Evolutionary conservation across 1,284 basidiomycete species (phyloP), one percentile per base, ranked within the genome.

Genomic region (Gymnopus androsaceus): DNA sequence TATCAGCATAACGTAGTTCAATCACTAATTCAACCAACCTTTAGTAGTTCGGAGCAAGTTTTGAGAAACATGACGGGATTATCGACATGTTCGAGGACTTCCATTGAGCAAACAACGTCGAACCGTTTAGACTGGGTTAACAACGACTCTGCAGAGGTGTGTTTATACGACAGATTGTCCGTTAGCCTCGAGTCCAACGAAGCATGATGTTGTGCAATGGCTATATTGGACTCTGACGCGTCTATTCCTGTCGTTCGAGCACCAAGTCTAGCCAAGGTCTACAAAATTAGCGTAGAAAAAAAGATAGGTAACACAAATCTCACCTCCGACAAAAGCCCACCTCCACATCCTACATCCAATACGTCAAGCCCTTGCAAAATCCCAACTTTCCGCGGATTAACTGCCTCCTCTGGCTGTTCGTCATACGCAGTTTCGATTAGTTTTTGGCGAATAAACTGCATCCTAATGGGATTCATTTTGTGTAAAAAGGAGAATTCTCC

Each of bases 11-110:
- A 59, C 50, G 52, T 36, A 44, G 47, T 45, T 3, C 27, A 15
- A 23, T 42, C 31, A 23, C 54, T 44, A 15, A 47, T 44, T 4
- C 27, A 37, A 67, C 81, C 48, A 58, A 92, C 94, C 75, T 95
- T 97, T 61, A 95, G 84, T 49, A 97, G 81, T 58, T 89, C 79
- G 0, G 90, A 88, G 61, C 94, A 89, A 46, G 88, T 87, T 44
- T 83, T 77, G 50, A 98, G 78, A 71, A 99, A 99, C 6, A 82
- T 81, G 11, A 84, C 79, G 0, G 97, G 96, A 63, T 95, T 87
- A 67, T 97, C 90, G 57, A 99, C 97, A 67, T 99, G 97, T 75
- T 99, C 97, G 41, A 99, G 69, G 15, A 99, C 95, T 69, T 99
- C 97, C 94, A 99, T 95, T 9, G 94, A 92, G 69, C 94, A 97